These are phyloP conservation scores for Aspergillus fijiensis DNA, from an alignment of 2,329 filamentous ascomycete species.

Conservation along the genomic window DNA sequence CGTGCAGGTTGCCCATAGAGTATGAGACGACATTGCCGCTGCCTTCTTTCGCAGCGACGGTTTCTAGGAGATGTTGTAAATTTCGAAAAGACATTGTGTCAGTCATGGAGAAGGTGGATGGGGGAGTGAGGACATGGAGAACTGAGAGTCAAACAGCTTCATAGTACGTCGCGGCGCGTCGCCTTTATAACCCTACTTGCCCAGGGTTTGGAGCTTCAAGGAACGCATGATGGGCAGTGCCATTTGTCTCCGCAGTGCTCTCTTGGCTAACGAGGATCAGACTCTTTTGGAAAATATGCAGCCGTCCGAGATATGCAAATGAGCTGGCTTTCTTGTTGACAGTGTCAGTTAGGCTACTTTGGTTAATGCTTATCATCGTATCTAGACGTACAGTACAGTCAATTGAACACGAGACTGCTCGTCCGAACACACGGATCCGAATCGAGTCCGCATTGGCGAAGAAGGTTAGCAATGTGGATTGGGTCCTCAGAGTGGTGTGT, in stretches of 20 bases:
- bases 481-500: neutral
- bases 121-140: neutral
- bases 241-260: neutral
- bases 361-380: neutral
- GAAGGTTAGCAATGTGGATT: neutral
- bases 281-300: neutral
- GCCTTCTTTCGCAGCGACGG: neutral
- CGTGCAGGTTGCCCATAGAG: slow-evolving; percentile 2
- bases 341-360: neutral
- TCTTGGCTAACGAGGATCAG: neutral
- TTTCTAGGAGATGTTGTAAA: slow-evolving; percentile 13
- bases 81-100: slow-evolving; percentile 12
- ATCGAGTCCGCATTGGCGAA: neutral
- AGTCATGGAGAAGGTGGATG: neutral
- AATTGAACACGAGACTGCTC: neutral
- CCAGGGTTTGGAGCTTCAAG: neutral
- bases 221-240: neutral
- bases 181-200: neutral
- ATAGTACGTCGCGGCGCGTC: neutral
- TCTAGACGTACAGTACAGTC: neutral
- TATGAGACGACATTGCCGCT: slow-evolving; percentile 13
- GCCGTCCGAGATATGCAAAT: neutral
- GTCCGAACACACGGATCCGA: neutral
- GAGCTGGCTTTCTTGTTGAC: neutral
- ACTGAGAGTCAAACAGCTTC: neutral